These are phyloP conservation scores for Kazachstania martiniae DNA, from an alignment of 805 yeast species.

Conservation along the genomic window DNA sequence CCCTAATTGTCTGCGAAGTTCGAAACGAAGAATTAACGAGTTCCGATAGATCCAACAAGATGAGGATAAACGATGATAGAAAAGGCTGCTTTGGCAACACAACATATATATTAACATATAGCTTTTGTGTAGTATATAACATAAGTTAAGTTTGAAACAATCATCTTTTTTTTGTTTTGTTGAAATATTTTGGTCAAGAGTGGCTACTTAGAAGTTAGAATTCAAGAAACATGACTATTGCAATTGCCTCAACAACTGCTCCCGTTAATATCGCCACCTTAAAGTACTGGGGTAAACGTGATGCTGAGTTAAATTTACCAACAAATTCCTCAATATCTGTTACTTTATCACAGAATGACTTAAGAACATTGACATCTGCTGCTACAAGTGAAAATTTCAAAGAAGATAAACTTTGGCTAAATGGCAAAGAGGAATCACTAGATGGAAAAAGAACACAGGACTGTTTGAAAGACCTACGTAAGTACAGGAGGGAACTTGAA, in stretches of 20 bases:
- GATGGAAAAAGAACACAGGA: conserved; percentile 53
- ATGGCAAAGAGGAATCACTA: conserved; percentile 72
- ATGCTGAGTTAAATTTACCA: conserved; percentile 77
- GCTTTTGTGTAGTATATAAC: no score
- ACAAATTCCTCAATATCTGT: conserved; percentile 95
- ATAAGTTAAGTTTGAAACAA: no score
- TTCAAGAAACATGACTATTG: conserved; percentile 40
- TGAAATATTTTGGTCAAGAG: no score
- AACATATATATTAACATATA: no score
- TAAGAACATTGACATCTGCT: conserved; percentile 86
- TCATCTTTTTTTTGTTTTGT: no score
- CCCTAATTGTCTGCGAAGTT: no score
- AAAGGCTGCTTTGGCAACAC: no score
- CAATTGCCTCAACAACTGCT: conserved; percentile 79
- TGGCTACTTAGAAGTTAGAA: no score
- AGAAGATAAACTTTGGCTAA: conserved; percentile 69
- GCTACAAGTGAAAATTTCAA: conserved; percentile 48
- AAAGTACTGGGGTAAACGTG: conserved; percentile 98
- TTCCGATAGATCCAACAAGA: no score
- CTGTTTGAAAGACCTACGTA: conserved; percentile 67
- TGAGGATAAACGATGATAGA: no score
- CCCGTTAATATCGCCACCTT: conserved; percentile 97
- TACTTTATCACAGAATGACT: conserved; percentile 81
- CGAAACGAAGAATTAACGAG: no score
- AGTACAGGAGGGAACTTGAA: conserved; percentile 55